Percentiles rank a stretch among this genome's conserved stretches.
Evolutionary conservation across 2,329 filamentous ascomycete species (phyloP).

Genomic region (Fusarium coicis): DNA sequence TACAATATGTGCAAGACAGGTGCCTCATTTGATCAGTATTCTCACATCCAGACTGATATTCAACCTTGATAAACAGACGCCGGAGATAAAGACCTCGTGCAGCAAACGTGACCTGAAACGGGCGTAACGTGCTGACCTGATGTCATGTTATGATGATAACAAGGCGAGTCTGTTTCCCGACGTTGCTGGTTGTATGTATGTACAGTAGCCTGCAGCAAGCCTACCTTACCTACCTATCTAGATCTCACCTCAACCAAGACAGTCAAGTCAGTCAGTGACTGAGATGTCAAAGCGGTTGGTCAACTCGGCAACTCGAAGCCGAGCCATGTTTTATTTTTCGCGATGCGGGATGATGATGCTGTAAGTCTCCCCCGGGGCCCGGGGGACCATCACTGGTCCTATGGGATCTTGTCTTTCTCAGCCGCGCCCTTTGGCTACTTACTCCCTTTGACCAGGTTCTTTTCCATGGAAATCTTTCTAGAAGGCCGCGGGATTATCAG

Average conservation of each 20-base stretch:
- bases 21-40: background rate
- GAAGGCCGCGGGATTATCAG: conserved; percentile 35
- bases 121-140: conserved; percentile 35
- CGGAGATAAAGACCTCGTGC: conserved; percentile 27
- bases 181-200: background rate
- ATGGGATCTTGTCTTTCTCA: conserved; percentile 7
- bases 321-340: conserved; percentile 11
- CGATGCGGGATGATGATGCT: conserved; percentile 15
- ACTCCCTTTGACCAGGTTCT: conserved; percentile 11
- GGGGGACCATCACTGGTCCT: background rate
- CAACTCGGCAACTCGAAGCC: conserved; percentile 25
- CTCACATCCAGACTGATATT: background rate
- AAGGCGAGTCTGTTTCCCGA: conserved; percentile 19
- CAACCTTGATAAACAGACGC: conserved; percentile 7
- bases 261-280: background rate
- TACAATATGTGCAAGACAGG: background rate
- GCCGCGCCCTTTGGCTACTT: background rate
- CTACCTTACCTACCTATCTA: background rate
- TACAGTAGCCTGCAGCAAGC: background rate
- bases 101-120: conserved; percentile 30
- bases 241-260: conserved; percentile 1
- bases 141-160: conserved; percentile 36
- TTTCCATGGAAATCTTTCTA: conserved; percentile 29
- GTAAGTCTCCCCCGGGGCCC: background rate
- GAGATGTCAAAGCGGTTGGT: conserved; percentile 16